Evolutionary conservation across 345 rosid genomes (phyloP).

Genomic region (Aquilaria yunnanensis): DNA sequence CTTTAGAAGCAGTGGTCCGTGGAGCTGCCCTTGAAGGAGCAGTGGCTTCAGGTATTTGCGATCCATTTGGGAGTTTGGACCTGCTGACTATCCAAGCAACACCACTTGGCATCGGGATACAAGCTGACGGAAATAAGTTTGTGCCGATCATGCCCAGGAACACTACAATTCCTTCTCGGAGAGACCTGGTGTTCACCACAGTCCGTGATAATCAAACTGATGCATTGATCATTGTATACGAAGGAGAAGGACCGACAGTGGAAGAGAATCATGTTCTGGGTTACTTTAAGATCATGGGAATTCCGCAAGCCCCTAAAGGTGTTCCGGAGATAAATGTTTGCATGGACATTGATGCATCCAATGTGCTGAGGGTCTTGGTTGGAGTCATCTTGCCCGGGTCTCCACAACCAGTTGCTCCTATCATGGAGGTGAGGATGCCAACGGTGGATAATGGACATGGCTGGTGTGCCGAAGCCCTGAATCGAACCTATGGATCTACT

Average conservation of each 20-base stretch:
- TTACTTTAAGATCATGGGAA: slow-evolving; percentile 71
- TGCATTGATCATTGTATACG: slow-evolving; percentile 63
- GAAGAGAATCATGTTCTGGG: slow-evolving; percentile 80
- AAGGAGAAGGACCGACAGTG: slow-evolving; percentile 45
- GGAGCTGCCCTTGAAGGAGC: slow-evolving; percentile 95
- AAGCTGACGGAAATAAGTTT: slow-evolving; percentile 49
- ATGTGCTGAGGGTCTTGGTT: slow-evolving; percentile 54
- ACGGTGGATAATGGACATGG: slow-evolving; percentile 86
- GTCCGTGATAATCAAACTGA: slow-evolving; percentile 63
- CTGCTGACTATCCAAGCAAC: slow-evolving; percentile 78
- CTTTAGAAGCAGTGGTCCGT: slow-evolving; percentile 70
- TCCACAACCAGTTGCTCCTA: slow-evolving; percentile 51
- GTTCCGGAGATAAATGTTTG: slow-evolving; percentile 82
- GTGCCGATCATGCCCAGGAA: slow-evolving; percentile 59
- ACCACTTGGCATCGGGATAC: slow-evolving; percentile 61
- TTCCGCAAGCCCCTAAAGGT: slow-evolving; percentile 65
- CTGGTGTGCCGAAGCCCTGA: slow-evolving; percentile 70
- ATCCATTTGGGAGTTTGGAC: slow-evolving; percentile 80
- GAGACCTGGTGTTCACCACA: slow-evolving; percentile 61
- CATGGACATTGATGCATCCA: slow-evolving; percentile 81
- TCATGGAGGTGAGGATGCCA: slow-evolving; percentile 88
- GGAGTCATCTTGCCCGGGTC: slow-evolving; percentile 60
- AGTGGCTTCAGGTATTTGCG: slow-evolving; percentile 72
- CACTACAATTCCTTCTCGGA: slow-evolving; percentile 76
- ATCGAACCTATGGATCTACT: slow-evolving; percentile 45